Conservation (phyloP, 2,329 filamentous ascomycete species). For the Apiospora saccharicola region DNA sequence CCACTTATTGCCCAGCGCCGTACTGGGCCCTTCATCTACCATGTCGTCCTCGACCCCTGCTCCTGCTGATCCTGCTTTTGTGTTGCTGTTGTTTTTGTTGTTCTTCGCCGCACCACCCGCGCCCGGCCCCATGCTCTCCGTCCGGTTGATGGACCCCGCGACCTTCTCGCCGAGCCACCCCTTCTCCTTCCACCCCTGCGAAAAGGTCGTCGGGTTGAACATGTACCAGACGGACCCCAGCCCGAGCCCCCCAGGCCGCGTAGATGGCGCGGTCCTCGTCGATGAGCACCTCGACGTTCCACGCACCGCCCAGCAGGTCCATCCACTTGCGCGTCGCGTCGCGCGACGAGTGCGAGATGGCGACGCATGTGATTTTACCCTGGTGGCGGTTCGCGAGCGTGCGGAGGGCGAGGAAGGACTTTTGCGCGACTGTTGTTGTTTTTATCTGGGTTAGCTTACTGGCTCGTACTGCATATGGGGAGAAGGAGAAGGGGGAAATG, state of each 20-base stretch:
- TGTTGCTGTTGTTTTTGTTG: not conserved
- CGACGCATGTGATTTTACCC: conserved; percentile 59
- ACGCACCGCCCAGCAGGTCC: conserved; percentile 63
- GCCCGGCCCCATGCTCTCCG: conserved; percentile 31
- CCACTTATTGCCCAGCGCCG: conserved; percentile 63
- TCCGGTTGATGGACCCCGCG: conserved; percentile 52
- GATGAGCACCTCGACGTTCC: conserved; percentile 62
- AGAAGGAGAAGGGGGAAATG: too few relatives aligned
- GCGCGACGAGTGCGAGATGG: conserved; percentile 65
- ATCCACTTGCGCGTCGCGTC: conserved; percentile 65
- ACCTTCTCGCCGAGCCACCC: conserved; percentile 62
- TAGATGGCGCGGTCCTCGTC: conserved; percentile 65
- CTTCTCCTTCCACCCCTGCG: conserved; percentile 61
- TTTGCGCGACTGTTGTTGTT: conserved; percentile 56
- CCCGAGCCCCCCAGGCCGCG: conserved; percentile 66
- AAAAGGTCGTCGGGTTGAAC: conserved; percentile 60
- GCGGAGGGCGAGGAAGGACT: conserved; percentile 64
- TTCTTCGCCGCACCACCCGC: not conserved
- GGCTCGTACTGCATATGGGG: not conserved
- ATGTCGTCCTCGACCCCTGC: conserved; percentile 48
- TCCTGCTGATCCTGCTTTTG: conserved; percentile 34
- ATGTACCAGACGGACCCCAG: conserved; percentile 58
- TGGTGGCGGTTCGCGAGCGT: conserved; percentile 60
- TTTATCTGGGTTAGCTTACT: conserved; percentile 22
- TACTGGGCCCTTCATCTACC: conserved; percentile 48